Evolutionary conservation across 176 grass and related monocot species (phyloP), one percentile per base, ranked within the genome.

Genomic region (Pharus latifolius): DNA sequence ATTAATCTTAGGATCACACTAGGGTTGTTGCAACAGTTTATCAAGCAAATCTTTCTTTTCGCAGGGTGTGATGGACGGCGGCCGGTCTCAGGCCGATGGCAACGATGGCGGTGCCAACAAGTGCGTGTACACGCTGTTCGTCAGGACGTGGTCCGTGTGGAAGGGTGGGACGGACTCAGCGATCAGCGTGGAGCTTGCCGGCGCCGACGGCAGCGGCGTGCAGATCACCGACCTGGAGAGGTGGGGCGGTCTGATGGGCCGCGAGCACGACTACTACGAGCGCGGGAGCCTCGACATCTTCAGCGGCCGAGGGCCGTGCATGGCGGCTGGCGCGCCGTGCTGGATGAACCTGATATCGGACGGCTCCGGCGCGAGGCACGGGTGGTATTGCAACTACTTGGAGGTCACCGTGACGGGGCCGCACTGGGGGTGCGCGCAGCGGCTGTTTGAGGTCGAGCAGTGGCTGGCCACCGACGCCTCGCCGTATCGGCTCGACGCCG

Each of bases 111-210:
- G n/a, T n/a, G 15, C 18, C 7, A 35, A 56, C 31, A 34, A 65
- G 41, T 82, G 70, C 79, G 79, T 82, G 47, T 82, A 82, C 70
- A 75, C 79, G 4, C 4, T 82, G 40, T 82, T 67, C 63, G 52
- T 82, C 13, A 19, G 62, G 29, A 75, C 79, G 43, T 70, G 79
- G 13, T 44, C 63, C 16, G 34, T 59, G 9, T 51, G 72, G 60
- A 82, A 61, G 63, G 70, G 38, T 17, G 79, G 79, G 3, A 75
- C 63, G 51, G 70, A 82, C 62, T 37, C 79, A 16, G 25, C 1
- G 28, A 82, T 74, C 79, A n/a, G 62, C 19, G 42, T 82, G 32
- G 54, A 62, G 61, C 62, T 82, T 14, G 59, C 59, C 22, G 79
- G 71, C 46, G 56, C 50, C 40, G 28, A 34, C 48, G 79, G 69